A percentile compares a stretch with the other conserved stretches of the same genome.
Evolutionary conservation across 1,284 basidiomycete species (phyloP).

Genomic region (Fomitiporia mediterranea): DNA sequence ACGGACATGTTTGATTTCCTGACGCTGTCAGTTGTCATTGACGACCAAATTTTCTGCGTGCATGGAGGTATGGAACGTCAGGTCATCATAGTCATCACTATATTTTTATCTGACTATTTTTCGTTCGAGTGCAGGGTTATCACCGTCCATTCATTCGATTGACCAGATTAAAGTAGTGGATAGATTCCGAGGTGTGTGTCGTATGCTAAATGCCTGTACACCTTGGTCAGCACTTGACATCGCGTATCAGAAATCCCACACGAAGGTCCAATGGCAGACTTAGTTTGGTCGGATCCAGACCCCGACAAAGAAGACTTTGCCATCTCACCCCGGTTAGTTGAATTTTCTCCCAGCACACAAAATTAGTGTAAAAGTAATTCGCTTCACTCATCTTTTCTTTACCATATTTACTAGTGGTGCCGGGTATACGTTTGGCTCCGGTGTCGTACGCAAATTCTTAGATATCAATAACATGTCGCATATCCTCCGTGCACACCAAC

Average conservation of each 20-base stretch:
- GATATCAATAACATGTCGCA: slow-evolving; percentile 95
- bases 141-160: slow-evolving; percentile 97
- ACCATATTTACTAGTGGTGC: slow-evolving; percentile 66
- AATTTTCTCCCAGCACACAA: slow-evolving; percentile 9
- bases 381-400: slow-evolving; percentile 3
- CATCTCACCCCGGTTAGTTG: slow-evolving; percentile 86
- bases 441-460: slow-evolving; percentile 98
- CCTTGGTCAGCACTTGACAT: slow-evolving; percentile 23
- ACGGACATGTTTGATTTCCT: slow-evolving; percentile 99
- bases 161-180: slow-evolving; percentile 99
- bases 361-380: background rate
- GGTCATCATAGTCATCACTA: slow-evolving; percentile 14
- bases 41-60: slow-evolving; percentile 99
- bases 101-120: slow-evolving; percentile 13
- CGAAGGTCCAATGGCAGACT: slow-evolving; percentile 99
- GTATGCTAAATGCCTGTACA: slow-evolving; percentile 18
- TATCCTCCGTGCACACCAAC: slow-evolving; percentile 95
- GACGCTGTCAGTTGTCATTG: slow-evolving; percentile 96
- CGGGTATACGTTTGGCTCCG: slow-evolving; percentile 97
- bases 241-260: slow-evolving; percentile 87
- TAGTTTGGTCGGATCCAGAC: slow-evolving; percentile 99
- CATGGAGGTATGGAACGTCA: slow-evolving; percentile 69
- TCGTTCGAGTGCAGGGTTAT: slow-evolving; percentile 60
- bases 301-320: slow-evolving; percentile 99
- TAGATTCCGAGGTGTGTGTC: slow-evolving; percentile 79